A percentile compares a stretch with the other conserved stretches of the same genome.
Evolutionary conservation across 73 alveolate species (phyloP).

Genomic region (Paramecium caudatum): DNA sequence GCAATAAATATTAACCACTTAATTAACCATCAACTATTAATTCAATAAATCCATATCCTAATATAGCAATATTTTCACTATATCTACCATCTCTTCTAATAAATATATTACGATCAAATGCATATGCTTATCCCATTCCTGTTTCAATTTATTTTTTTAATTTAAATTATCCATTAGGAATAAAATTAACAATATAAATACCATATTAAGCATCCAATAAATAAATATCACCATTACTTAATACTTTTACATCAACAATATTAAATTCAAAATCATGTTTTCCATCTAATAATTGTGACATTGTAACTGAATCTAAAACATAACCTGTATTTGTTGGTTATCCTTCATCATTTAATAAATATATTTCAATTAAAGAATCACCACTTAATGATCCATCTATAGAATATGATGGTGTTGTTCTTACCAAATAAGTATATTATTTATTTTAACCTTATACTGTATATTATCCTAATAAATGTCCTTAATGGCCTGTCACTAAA

Average conservation of each 20-base stretch:
- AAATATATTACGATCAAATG: slow-evolving; percentile 9
- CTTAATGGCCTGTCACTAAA: neutral
- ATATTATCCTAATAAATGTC: neutral
- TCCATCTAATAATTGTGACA: neutral
- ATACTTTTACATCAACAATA: slow-evolving; percentile 32
- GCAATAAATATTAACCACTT: neutral
- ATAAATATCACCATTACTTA: slow-evolving; percentile 26
- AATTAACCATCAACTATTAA: neutral
- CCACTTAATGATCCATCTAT: slow-evolving; percentile 27
- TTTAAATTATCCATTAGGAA: neutral
- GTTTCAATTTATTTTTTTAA: neutral
- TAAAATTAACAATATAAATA: neutral
- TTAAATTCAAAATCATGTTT: slow-evolving; percentile 9
- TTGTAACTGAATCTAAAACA: neutral
- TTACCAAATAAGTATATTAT: neutral
- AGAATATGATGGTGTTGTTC: slow-evolving; percentile 44
- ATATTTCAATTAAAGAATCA: slow-evolving; percentile 34
- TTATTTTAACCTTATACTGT: neutral
- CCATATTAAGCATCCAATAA: slow-evolving; percentile 55
- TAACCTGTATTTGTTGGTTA: slow-evolving; percentile 35
- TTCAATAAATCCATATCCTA: slow-evolving; percentile 25
- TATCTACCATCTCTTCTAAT: neutral
- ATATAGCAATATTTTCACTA: neutral
- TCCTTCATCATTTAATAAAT: slow-evolving; percentile 4
- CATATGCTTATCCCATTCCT: slow-evolving; percentile 32